Evolutionary conservation across 2,329 filamentous ascomycete genomes (phyloP), one percentile per base, ranked within the genome.

Genomic region (Achaetomium macrosporum): DNA sequence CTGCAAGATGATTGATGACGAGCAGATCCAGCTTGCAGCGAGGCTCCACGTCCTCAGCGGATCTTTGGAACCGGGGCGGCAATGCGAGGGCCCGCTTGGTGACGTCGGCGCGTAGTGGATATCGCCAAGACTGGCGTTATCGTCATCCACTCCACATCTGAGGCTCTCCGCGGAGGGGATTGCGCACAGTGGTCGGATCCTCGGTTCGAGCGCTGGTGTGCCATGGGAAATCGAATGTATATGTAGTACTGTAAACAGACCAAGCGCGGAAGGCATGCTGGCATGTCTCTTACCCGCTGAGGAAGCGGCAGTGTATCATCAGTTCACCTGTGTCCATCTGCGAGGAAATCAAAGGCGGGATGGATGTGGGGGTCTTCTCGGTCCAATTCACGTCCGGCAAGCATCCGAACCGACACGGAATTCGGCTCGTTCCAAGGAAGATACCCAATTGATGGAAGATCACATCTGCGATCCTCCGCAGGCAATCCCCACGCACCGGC

Each of bases 401-500:
- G 47, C 51, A 54, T 50, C 51, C 56, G 25, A 25, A 4, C 25
- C 25, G 25, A 7, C n/a, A 25, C 25, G 56, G 47, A 53, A 40
- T 46, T 43, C 51, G 56, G 54, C 54, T 56, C 51, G 49, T 12
- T 45, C 47, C 44, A 56, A 17, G 47, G 39, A 46, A 45, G 12
- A 20, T 19, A 46, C 42, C 44, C 53, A 36, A 55, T 58, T 54
- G 56, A 51, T 30, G 47, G 55, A 55, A 53, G 33, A 13, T 36
- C 31, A 4, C 25, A 7, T 4, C 4, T n/a, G 17, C 40, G 4
- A 13, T 36, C 44, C 39, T 17, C 29, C 15, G 12, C 13, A 16
- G 20, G 41, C n/a, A 41, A 42, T 47, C 19, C 25, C 25, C 25
- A 25, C 25, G 7, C 7, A 25, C 7, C 25, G 25, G 25, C 25